Evolutionary conservation across 257 asterid species (phyloP).

Genomic region (Nicotiana sylvestris): DNA sequence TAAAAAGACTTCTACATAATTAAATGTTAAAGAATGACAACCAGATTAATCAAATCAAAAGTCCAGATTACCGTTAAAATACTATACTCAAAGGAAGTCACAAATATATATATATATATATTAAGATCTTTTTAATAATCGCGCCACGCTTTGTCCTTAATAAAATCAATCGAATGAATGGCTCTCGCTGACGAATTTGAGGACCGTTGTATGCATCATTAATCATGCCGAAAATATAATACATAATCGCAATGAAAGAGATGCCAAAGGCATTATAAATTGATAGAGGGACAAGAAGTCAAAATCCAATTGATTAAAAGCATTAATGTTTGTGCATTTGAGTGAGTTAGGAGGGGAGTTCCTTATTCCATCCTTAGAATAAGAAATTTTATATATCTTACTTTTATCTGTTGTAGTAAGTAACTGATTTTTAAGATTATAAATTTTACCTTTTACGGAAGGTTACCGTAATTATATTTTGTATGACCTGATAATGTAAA

Average conservation of each 20-base stretch:
- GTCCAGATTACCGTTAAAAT: conserved; percentile 3
- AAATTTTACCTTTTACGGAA: neutral
- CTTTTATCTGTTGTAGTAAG: neutral
- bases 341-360: neutral
- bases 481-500: too few relatives aligned
- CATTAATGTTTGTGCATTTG: neutral
- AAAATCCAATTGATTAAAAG: neutral
- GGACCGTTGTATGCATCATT: conserved; percentile 4
- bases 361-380: neutral
- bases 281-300: neutral
- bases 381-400: too few relatives aligned
- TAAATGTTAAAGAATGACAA: neutral
- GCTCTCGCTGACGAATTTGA: neutral
- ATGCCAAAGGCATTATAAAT: conserved; percentile 2
- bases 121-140: neutral
- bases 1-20: neutral
- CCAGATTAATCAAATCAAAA: neutral
- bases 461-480: too few relatives aligned
- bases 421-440: neutral
- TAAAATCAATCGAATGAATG: neutral
- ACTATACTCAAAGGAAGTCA: neutral
- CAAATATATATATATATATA: neutral
- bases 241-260: neutral
- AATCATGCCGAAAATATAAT: neutral
- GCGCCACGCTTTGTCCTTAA: neutral